Conservation (phyloP, 2,329 filamentous ascomycete species). For the Aquanectria penicillioides region DNA sequence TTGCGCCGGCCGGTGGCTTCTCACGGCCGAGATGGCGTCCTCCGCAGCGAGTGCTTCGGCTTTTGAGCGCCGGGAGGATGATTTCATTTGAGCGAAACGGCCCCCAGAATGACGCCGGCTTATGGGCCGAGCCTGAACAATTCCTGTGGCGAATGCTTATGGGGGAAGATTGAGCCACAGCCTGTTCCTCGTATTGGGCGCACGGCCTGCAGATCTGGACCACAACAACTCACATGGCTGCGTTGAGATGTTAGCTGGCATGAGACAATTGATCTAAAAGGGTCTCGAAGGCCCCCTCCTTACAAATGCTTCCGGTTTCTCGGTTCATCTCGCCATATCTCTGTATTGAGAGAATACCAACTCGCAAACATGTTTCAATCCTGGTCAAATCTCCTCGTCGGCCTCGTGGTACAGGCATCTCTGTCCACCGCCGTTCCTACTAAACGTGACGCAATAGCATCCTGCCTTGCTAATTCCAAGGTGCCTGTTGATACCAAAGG, state of each 20-base stretch:
- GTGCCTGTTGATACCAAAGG: constrained; percentile 37
- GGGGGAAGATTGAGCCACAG: background rate
- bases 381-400: background rate
- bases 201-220: constrained; percentile 14
- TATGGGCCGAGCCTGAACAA: background rate
- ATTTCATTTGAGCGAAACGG: no score
- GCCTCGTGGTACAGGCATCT: constrained; percentile 11
- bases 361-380: constrained; percentile 7
- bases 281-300: background rate
- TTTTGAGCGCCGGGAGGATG: no score
- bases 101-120: constrained; percentile 9
- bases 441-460: constrained; percentile 38
- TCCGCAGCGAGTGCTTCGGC: no score
- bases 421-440: constrained; percentile 26
- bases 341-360: background rate
- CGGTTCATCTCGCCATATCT: background rate
- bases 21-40: no score
- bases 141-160: background rate
- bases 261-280: background rate
- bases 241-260: background rate
- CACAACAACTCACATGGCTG: background rate
- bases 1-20: no score
- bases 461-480: constrained; percentile 41
- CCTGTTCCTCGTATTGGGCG: constrained; percentile 5
- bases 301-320: background rate